These are phyloP conservation scores for Suhomyces prunicola DNA, from an alignment of 805 yeast genomes.

Conservation along the genomic window DNA sequence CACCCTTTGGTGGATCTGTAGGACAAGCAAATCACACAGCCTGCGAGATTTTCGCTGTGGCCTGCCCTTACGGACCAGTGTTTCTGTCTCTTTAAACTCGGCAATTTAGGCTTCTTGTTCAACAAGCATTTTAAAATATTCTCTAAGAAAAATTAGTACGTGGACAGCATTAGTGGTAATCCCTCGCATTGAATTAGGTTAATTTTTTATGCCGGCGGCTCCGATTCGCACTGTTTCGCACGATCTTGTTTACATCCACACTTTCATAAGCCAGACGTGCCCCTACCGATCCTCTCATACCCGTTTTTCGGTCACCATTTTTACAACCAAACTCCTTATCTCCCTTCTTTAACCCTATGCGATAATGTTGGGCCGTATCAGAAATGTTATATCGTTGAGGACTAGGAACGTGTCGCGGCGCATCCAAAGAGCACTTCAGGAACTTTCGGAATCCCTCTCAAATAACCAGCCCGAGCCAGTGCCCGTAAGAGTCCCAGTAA, in stretches of 20 bases:
- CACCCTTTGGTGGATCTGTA: no score
- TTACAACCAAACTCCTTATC: not conserved
- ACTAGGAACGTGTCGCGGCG: constrained; percentile 47
- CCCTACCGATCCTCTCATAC: not conserved
- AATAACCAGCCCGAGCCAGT: constrained; percentile 32
- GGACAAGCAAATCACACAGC: not conserved
- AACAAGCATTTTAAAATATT: not conserved
- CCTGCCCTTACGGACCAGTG: not conserved
- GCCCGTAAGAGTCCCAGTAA: constrained; percentile 36
- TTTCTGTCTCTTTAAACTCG: not conserved
- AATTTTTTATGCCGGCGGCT: not conserved
- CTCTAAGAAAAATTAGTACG: not conserved
- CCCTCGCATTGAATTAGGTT: not conserved
- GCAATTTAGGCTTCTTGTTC: not conserved
- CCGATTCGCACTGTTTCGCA: not conserved
- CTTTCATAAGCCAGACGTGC: not conserved
- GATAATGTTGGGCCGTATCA: constrained; percentile 17
- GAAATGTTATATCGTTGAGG: constrained; percentile 43
- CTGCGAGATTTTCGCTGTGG: not conserved
- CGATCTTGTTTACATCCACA: not conserved
- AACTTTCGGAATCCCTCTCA: constrained; percentile 37
- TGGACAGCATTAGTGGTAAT: not conserved
- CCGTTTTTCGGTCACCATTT: not conserved
- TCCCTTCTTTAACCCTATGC: not conserved
- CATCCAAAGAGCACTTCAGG: constrained; percentile 43